Base-by-base conservation (phyloP, 306 rosid species). In the Cercis canadensis region DNA sequence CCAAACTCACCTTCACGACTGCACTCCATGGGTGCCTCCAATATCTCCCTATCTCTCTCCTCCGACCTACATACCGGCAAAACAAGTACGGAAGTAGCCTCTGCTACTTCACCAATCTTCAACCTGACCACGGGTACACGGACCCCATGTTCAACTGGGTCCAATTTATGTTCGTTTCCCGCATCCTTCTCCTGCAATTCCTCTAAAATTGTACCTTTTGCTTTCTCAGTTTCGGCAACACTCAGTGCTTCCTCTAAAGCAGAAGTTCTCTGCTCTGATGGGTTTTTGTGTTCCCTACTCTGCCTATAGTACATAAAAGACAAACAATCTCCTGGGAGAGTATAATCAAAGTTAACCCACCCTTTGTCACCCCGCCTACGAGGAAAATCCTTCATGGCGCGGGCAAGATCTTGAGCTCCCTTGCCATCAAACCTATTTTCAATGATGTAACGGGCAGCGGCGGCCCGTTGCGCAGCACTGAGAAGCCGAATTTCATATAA, bases 61-160 rank as follows among this genome's bases (percentile, higher is more conserved):
- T 83, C 87, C 17, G 84, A 88, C 39, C 63, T 83, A 46, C 89
- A 84, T 24, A 94, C 98, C 0, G 98, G 98, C 44, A 94, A 41
- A 7, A 89, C 80, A 18, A 81, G 83, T 65, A 94, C 98, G 0
- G 75, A 57, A 11, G 44, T 84, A 0, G 96, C 87, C 70, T 83
- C 96, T n/a, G 92, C 96, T 37, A 89, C 96, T 79, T 94, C 98
- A 4, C 98, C 98, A 5, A 76, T 73, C 82, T 76, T 80, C 87
- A 90, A 7, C 81, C 98, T 83, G 76, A 94, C 98, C 39, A 94
- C 96, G 7, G 95, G 95, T 66, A 94, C 96, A 53, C 15, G 65
- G 36, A 75, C 75, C 11, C 4, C 83, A 0, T 0, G 7, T 11
- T 12, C 65, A 3, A 4, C 21, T 3, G 0, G 82, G 0, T 8